Conservation (phyloP, 768 basidiomycete genomes). For the Lentinula sp. region DNA sequence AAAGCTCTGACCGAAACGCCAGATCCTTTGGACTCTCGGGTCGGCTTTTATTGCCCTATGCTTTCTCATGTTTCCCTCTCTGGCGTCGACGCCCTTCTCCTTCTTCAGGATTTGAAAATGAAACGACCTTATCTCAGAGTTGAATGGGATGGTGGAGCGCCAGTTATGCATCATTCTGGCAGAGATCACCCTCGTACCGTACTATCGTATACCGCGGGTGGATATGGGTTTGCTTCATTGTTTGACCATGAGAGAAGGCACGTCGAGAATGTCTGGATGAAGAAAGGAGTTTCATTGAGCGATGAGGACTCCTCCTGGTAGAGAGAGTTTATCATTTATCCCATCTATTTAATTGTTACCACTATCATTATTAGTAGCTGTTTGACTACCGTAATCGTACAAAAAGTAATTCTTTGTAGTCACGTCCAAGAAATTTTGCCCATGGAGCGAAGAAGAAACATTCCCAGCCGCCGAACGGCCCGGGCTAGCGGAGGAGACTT, state of each 20-base stretch:
- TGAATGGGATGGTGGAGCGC: not conserved
- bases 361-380: not conserved
- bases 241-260: not conserved
- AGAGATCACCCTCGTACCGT: not conserved
- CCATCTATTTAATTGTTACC: too few species aligned
- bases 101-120: not conserved
- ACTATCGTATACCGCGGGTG: not conserved
- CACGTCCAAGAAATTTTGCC: too few species aligned
- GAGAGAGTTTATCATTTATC: not conserved
- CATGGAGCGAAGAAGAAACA: too few species aligned
- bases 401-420: too few species aligned
- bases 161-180: not conserved
- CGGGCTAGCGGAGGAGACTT: too few species aligned
- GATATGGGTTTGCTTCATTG: not conserved
- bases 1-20: not conserved
- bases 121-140: not conserved
- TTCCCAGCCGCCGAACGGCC: too few species aligned
- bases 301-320: not conserved
- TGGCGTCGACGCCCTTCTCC: not conserved
- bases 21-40: not conserved
- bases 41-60: not conserved
- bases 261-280: not conserved
- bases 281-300: not conserved
- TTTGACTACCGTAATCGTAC: too few species aligned
- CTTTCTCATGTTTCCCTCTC: not conserved